Base-by-base conservation (phyloP, 495 filamentous ascomycete species). In the Penicillium argentinense region DNA sequence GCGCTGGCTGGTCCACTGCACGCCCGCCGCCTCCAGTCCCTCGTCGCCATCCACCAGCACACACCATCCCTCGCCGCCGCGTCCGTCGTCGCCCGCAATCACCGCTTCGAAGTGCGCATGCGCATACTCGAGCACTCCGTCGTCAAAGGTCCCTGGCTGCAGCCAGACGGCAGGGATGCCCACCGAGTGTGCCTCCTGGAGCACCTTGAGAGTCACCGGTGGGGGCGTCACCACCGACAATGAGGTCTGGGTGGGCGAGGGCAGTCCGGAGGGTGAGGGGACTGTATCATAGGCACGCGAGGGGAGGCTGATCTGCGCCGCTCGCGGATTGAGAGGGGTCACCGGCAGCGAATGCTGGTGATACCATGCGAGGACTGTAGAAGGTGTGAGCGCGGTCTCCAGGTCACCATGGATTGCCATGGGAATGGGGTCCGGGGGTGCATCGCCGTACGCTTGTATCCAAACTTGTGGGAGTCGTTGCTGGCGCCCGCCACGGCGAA, bases 401-500 rank as follows among this genome's bases (percentile, higher is more conserved):
- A 18, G 11, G 22, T 54, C 47, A 51, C 49, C 32, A 57, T 39
- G 28, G 21, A 38, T 33, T 14, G 29, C 9, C 45, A 9, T 36
- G 29, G 27, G 37, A 42, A n/a, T 19, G 27, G 13, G 8, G 18
- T n/a, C n/a, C n/a, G n/a, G n/a, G n/a, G n/a, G n/a, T n/a, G n/a
- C n/a, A 27, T 42, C 13, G 21, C 8, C 72, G 37, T 64, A 89
- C 91, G 80, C 73, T 91, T 91, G 71, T 95, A 88, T n/a, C 93
- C 93, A 62, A 86, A 97, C 63, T 96, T 96, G 49, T 73, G 67
- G 38, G 87, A 68, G 65, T 93, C 88, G 33, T 84, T 86, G 69
- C 84, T 89, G 4, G 93, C 93, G 49, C 92, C 92, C 26, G 92
- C 90, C 30, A 98, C 92, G 40, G 91, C 92, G 62, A 89, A 98